Evolutionary conservation across 2,329 filamentous ascomycete species (phyloP).

Genomic region (Xylaria sp.): DNA sequence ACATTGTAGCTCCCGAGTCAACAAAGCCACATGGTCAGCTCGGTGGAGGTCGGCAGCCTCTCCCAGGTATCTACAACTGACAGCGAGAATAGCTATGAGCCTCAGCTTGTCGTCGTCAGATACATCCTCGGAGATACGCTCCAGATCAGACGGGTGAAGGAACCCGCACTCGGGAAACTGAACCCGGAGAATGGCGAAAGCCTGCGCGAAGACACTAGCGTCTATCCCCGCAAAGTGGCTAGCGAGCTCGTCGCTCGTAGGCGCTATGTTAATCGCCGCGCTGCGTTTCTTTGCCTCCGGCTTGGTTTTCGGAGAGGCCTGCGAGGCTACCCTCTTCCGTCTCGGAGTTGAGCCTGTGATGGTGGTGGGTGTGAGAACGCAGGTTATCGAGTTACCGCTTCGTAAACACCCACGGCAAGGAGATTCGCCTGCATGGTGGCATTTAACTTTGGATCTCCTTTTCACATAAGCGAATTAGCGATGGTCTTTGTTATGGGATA

Average conservation of each 20-base stretch:
- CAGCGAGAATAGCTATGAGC: slow-evolving; percentile 36
- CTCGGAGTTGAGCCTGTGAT: slow-evolving; percentile 12
- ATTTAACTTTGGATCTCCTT: slow-evolving; percentile 38
- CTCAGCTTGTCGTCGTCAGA: slow-evolving; percentile 33
- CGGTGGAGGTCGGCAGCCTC: slow-evolving; percentile 23
- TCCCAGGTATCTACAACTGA: slow-evolving; percentile 34
- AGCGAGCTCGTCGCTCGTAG: slow-evolving; percentile 20
- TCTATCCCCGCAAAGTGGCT: slow-evolving; percentile 31
- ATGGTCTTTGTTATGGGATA: neutral
- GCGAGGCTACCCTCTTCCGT: slow-evolving; percentile 16
- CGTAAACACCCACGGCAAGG: slow-evolving; percentile 35
- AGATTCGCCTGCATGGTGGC: slow-evolving; percentile 32
- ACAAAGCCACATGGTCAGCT: slow-evolving; percentile 27
- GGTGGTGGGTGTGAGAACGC: slow-evolving; percentile 32
- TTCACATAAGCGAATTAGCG: slow-evolving; percentile 13
- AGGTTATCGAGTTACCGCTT: slow-evolving; percentile 30
- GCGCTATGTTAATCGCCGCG: neutral
- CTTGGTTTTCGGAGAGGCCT: slow-evolving; percentile 1
- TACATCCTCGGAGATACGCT: slow-evolving; percentile 25
- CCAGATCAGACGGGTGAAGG: slow-evolving; percentile 33
- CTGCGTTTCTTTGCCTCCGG: slow-evolving; percentile 13
- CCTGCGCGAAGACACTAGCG: slow-evolving; percentile 28
- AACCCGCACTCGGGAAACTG: slow-evolving; percentile 39
- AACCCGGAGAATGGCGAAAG: slow-evolving; percentile 30
- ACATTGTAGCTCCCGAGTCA: slow-evolving; percentile 32